Conservation (phyloP, 139 green algal species). For the Haematococcus lacustris region DNA sequence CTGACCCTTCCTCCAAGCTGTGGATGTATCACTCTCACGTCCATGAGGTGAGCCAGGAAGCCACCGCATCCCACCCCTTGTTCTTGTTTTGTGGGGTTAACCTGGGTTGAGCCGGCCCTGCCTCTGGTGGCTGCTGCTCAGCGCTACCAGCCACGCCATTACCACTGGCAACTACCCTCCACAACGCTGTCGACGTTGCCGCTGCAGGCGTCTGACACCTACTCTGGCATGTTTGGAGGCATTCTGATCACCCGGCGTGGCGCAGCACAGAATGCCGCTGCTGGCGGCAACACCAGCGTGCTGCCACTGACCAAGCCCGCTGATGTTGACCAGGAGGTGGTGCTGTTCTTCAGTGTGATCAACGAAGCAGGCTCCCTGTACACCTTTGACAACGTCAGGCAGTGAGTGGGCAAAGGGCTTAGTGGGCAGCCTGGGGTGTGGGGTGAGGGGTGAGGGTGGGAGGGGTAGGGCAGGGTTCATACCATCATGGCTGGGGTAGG, state of each 20-base stretch:
- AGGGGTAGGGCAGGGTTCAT: no score
- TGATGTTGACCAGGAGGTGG: conserved; percentile 36
- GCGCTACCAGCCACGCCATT: no score
- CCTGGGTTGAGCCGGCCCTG: neutral
- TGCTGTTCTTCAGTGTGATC: conserved; percentile 33
- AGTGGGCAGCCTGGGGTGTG: no score
- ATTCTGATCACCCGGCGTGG: conserved; percentile 39
- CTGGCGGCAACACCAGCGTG: neutral
- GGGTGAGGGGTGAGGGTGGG: no score
- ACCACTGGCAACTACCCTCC: no score
- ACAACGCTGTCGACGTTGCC: no score
- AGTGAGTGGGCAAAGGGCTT: no score
- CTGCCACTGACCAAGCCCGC: neutral
- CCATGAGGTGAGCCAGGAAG: no score
- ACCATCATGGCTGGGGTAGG: no score
- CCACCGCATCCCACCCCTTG: no score
- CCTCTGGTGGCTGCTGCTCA: no score
- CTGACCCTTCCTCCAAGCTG: conserved; percentile 48
- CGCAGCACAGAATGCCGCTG: neutral
- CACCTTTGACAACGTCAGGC: conserved; percentile 29
- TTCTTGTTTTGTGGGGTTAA: neutral
- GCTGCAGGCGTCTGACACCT: conserved; percentile 44
- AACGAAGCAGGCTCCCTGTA: conserved; percentile 18
- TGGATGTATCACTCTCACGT: conserved; percentile 54
- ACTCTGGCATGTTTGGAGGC: conserved; percentile 49